Conservation (phyloP, 441 rosid species). For the Erodium trifolium region DNA sequence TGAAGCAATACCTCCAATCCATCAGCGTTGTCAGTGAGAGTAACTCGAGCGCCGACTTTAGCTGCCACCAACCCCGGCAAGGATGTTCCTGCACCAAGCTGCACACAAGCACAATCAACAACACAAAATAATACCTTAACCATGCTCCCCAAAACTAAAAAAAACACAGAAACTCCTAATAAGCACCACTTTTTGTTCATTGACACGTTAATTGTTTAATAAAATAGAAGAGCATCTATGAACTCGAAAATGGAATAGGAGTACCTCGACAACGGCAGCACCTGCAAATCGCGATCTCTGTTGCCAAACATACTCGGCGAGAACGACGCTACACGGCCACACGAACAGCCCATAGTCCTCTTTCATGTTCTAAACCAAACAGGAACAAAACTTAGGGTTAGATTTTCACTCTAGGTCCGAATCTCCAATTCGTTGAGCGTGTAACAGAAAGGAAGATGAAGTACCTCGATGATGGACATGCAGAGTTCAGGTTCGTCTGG, state of each 20-base stretch:
- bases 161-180: no score
- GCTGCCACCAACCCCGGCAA: constrained; percentile 75
- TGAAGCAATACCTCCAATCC: constrained; percentile 42
- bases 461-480: constrained; percentile 60
- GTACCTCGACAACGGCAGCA: constrained; percentile 40
- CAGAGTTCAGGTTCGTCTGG: constrained; percentile 36
- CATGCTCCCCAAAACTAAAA: no score
- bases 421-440: no score
- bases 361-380: constrained; percentile 31
- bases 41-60: constrained; percentile 34
- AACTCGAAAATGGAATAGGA: neutral
- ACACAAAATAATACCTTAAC: no score
- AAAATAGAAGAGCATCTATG: neutral
- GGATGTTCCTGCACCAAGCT: no score
- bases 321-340: no score
- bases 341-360: constrained; percentile 67
- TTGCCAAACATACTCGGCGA: constrained; percentile 38
- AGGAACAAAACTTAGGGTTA: no score
- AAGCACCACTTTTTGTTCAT: constrained; percentile 24
- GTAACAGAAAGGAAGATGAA: neutral
- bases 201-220: neutral
- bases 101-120: no score
- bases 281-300: constrained; percentile 48
- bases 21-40: constrained; percentile 55
- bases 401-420: no score